Conservation (phyloP, 441 rosid genomes). For the Adansonia rubrostipa region DNA sequence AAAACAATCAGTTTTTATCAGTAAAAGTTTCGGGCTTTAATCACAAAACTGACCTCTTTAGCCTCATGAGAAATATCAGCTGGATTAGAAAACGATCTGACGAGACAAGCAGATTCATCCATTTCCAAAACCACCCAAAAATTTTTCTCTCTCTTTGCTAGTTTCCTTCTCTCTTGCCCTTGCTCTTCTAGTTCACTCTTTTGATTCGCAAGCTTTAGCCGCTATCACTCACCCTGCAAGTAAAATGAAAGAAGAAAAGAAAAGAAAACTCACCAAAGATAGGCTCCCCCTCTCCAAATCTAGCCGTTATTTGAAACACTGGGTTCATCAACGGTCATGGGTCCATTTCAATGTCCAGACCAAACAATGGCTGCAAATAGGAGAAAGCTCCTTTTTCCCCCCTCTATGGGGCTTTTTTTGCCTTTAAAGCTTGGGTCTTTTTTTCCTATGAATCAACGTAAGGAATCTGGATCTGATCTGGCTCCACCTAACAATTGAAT, state of each 20-base stretch:
- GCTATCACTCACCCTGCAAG: constrained; percentile 23
- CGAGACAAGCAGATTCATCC: constrained; percentile 74
- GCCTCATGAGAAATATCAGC: constrained; percentile 54
- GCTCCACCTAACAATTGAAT: neutral
- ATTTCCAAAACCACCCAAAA: constrained; percentile 37
- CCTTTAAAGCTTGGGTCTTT: constrained; percentile 23
- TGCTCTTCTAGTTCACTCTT: constrained; percentile 5
- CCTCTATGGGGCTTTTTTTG: neutral
- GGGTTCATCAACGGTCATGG: constrained; percentile 23
- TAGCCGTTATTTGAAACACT: constrained; percentile 8
- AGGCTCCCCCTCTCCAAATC: neutral
- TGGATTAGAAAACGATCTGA: constrained; percentile 89
- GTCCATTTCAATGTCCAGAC: constrained; percentile 31
- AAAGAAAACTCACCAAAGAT: constrained; percentile 1
- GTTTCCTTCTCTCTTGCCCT: constrained; percentile 2
- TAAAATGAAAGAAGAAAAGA: neutral
- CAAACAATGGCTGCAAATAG: constrained; percentile 22
- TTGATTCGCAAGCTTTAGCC: neutral
- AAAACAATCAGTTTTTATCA: constrained; percentile 7
- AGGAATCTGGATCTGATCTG: constrained; percentile 4
- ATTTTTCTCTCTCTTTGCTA: neutral
- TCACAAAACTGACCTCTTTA: constrained; percentile 53
- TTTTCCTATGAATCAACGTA: constrained; percentile 14
- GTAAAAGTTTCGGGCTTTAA: neutral
- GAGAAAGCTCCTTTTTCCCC: constrained; percentile 8